Evolutionary conservation across 495 filamentous ascomycete genomes (phyloP), one percentile per base, ranked within the genome.

Genomic region (Cercophora samala): DNA sequence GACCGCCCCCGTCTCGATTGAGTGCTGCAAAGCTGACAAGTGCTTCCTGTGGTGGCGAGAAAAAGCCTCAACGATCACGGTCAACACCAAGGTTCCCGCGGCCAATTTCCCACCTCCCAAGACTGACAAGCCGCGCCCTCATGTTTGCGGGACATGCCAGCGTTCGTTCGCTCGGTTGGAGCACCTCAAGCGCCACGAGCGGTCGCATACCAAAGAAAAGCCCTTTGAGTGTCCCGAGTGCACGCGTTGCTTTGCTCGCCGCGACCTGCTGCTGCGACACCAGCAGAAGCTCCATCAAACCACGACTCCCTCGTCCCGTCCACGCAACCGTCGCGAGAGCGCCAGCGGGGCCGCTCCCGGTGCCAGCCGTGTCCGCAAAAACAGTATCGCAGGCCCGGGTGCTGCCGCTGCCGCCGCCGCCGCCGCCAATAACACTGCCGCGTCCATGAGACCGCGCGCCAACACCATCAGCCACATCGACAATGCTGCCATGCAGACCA

Each of bases 251-350:
- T 99, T 99, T 81, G 95, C 95, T 32, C 87, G 95, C 42, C 87
- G 95, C 66, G 95, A 99, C 77, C 78, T 99, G 66, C 86, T 99
- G 63, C 82, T 99, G 65, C 87, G 95, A 26, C 95, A 99, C 79
- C 95, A 99, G 81, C 95, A 99, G 83, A 99, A 99, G 83, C 85
- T 99, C 17, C 95, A 99, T 74, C 91, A 96, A 88, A 96, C 93
- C n/a, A 90, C 91, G 1, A 93, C 93, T 0, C 90, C 95, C 5
- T 93, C 94, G 46, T 93, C 93, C 58, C 87, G 93, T 66, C 93
- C 93, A 46, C 85, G 93, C 73, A 93, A 90, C 77, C 89, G 90
- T 65, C 88, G 95, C 58, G 94, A 98, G 76, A 97, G 96, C 79
- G 91, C 91, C 13, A 92, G 87, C 63, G 89, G 89, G 65, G 85